A percentile compares a stretch with the other conserved stretches of the same genome.
Evolutionary conservation across 306 rosid genomes (phyloP).

Genomic region (Gastrolobium villosum): DNA sequence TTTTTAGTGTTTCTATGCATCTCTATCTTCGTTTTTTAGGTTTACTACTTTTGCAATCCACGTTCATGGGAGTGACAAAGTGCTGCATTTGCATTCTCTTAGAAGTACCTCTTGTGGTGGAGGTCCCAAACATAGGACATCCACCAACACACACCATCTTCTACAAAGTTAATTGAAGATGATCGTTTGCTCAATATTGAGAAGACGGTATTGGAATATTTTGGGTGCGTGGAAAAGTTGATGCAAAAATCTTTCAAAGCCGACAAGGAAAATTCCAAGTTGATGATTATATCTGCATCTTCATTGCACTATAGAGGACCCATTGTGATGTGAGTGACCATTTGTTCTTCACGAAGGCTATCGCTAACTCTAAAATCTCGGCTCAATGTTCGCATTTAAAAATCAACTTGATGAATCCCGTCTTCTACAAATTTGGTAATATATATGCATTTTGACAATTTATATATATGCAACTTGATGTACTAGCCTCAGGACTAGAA

Average conservation of each 20-base stretch:
- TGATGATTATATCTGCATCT: slow-evolving; percentile 37
- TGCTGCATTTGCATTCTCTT: slow-evolving; percentile 45
- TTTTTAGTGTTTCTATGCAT: no score
- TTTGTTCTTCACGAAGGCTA: slow-evolving; percentile 34
- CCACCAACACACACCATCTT: slow-evolving; percentile 30
- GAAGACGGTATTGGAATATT: slow-evolving; percentile 63
- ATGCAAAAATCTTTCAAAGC: slow-evolving; percentile 49
- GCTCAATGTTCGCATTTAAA: slow-evolving; percentile 35
- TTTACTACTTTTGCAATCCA: slow-evolving; percentile 46
- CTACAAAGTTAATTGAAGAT: slow-evolving; percentile 40
- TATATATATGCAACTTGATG: no score
- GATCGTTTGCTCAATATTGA: slow-evolving; percentile 32
- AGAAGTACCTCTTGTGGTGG: slow-evolving; percentile 16
- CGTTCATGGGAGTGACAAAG: slow-evolving; percentile 58
- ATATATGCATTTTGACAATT: no score
- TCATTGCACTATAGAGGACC: slow-evolving; percentile 4
- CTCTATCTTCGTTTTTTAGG: slow-evolving; percentile 46
- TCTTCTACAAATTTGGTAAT: background rate
- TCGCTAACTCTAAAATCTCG: background rate
- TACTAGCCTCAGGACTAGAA: no score
- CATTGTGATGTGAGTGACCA: slow-evolving; percentile 46
- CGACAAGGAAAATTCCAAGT: slow-evolving; percentile 60
- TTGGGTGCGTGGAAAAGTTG: slow-evolving; percentile 25
- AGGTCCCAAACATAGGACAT: slow-evolving; percentile 48
- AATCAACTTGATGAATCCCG: slow-evolving; percentile 40